These are phyloP conservation scores for Salix exigua DNA, from an alignment of 345 rosid species.

Conservation along the genomic window DNA sequence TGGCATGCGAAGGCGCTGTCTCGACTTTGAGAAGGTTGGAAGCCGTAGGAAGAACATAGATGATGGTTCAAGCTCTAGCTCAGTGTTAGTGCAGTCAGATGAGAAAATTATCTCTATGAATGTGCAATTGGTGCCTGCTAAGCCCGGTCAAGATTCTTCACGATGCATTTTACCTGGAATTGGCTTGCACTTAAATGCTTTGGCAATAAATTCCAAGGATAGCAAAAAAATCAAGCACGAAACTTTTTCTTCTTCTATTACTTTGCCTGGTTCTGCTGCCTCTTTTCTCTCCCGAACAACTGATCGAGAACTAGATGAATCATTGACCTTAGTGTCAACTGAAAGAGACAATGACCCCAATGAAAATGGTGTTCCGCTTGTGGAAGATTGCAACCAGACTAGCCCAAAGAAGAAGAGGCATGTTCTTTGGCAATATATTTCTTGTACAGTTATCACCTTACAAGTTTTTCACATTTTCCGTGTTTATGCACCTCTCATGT, in stretches of 20 bases:
- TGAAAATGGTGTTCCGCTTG: constrained; percentile 33
- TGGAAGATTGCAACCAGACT: constrained; percentile 50
- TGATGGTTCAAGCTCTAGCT: constrained; percentile 28
- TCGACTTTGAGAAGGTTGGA: constrained; percentile 75
- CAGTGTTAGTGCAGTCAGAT: constrained; percentile 22
- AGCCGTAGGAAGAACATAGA: constrained; percentile 46
- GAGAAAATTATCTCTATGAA: constrained; percentile 25
- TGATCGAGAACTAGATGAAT: constrained; percentile 39
- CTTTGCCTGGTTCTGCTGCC: constrained; percentile 35
- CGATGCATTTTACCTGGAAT: constrained; percentile 71
- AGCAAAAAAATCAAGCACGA: constrained; percentile 39
- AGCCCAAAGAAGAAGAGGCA: constrained; percentile 90
- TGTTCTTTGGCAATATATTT: constrained; percentile 4
- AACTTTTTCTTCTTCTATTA: constrained; percentile 37
- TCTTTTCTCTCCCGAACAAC: constrained; percentile 34
- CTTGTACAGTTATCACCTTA: background rate
- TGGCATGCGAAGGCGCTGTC: constrained; percentile 89
- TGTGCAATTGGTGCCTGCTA: constrained; percentile 36
- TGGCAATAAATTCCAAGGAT: constrained; percentile 53
- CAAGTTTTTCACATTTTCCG: background rate
- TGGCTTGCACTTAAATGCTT: constrained; percentile 88
- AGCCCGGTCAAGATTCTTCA: constrained; percentile 45
- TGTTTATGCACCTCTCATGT: background rate
- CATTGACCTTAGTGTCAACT: constrained; percentile 34
- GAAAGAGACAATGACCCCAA: constrained; percentile 39